Base-by-base conservation (phyloP, 176 grass and related monocot species). In the Aegilops umbellulata region DNA sequence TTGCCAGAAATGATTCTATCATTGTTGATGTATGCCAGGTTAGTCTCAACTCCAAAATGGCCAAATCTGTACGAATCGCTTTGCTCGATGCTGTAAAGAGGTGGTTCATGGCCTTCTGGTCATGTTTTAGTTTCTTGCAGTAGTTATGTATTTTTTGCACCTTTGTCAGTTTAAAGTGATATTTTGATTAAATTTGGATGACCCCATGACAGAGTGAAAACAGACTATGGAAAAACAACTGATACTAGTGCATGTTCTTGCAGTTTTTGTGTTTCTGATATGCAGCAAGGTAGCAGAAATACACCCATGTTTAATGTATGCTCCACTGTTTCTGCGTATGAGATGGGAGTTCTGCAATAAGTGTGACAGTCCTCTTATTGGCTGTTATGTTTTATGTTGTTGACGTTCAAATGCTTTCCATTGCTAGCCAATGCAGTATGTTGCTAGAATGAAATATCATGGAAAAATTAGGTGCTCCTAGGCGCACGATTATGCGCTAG, bases 21-120 rank as follows among this genome's bases (percentile, higher is more conserved):
- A 97, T 99, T 84, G 97, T 99, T 90, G 97, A 99, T 74, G 97
- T 99, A 70, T 99, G 97, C 89, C 97, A 99, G 94, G 97, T 98
- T 81, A 78, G 76, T 81, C 49, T 47, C 44, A 47, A 47, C 44
- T 47, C 44, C 36, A n/a, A 81, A 23, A 34, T 26, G 12, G 42
- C 12, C 11, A 34, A 69, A 53, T 42, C 17, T 83, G 60, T 44
- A 9, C 19, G 22, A 41, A 31, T 79, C 26, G 39, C 16, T 30
- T 86, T 20, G 23, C 27, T 70, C 42, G 20, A 68, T 51, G 70
- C 27, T 22, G 29, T 53, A 61, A 75, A 60, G 68, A 12, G 7
- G 41, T 25, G 42, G 17, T 22, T 66, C 10, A 66, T 66, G 41
- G 7, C 26, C 42, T 34, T 49, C 19, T 82, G 27, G 42, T 49